Base-by-base conservation (phyloP, 116 monocot species). In the Trichopus zeylanicus region DNA sequence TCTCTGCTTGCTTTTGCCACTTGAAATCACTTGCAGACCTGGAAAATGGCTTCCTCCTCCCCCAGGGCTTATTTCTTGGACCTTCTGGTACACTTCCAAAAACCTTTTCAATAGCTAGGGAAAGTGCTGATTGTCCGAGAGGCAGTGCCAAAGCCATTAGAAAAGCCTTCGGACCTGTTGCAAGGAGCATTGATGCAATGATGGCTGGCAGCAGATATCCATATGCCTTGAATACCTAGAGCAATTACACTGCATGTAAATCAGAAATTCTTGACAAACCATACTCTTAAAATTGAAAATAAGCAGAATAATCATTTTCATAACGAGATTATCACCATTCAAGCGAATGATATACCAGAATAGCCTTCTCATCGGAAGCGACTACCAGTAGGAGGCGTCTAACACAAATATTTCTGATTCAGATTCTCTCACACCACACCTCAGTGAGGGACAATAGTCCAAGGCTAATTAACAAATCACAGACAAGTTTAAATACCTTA, bases 91-190 rank as follows among this genome's bases (percentile, higher is more conserved):
- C 49, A 25, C 64, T 69, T 39, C 79, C 78, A 84, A 81, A 81
- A 16, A 88, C 22, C 57, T 76, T 81, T 5, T 85, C 79, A 20
- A 88, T 33, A 35, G 71, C 78, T 42, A 88, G 47, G 47, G 85
- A 85, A 22, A 93, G 28, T 31, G 70, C 82, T 18, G 89, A 93
- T 60, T 93, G 93, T 10, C 80, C 89, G 19, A 93, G 80, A 35
- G 93, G 93, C 37, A 93, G 30, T 8, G 89, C 89, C 34, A 93
- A 62, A 21, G 93, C 93, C 85, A 89, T 75, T 7, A 93, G 72
- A 59, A 89, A 93, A 61, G 93, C 89, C 54, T 85, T 88, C 28
- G 89, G 93, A 20, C 93, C 93, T 53, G 85, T 78, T 46, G 85
- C 66, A 47, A 93, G 77, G 29, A 93, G 73, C 79, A 89, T 67